These are phyloP conservation scores for Hymenoscyphus scutula DNA, from an alignment of 2,329 filamentous ascomycete genomes.

Conservation along the genomic window DNA sequence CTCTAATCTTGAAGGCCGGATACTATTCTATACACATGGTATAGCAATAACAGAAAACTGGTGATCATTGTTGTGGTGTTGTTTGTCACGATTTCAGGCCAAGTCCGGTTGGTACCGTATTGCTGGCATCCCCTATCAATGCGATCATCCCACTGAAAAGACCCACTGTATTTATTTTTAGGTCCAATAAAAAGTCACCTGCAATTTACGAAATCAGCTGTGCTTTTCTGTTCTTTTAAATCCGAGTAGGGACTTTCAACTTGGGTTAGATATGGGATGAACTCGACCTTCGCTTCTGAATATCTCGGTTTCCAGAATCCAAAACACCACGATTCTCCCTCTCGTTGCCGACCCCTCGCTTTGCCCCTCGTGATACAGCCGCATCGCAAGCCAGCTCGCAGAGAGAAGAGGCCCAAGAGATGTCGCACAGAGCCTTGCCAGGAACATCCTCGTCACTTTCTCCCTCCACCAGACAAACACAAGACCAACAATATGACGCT, in stretches of 20 bases:
- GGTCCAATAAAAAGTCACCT: not conserved
- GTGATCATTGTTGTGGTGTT: not conserved
- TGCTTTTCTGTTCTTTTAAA: too few species aligned
- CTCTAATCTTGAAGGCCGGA: not conserved
- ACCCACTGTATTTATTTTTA: not conserved
- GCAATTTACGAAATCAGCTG: too few species aligned
- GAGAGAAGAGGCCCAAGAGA: not conserved
- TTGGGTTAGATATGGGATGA: too few species aligned
- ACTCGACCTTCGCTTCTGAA: too few species aligned
- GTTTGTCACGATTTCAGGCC: not conserved
- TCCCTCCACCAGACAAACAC: not conserved
- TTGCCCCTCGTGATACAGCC: not conserved
- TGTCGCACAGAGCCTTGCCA: constrained; percentile 2
- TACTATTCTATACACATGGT: not conserved
- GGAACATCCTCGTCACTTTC: constrained; percentile 7
- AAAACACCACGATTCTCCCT: not conserved
- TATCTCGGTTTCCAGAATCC: not conserved
- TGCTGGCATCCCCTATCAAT: not conserved
- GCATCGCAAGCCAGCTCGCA: not conserved
- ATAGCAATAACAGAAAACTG: not conserved
- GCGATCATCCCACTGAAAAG: not conserved
- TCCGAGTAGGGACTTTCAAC: too few species aligned
- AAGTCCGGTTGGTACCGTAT: constrained; percentile 1
- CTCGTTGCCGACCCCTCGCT: not conserved
- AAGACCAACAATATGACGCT: constrained; percentile 18